A percentile compares a stretch with the other conserved stretches of the same genome.
Evolutionary conservation across 1,139 yeast species (phyloP).

Genomic region (Saccharomyces hybrid): DNA sequence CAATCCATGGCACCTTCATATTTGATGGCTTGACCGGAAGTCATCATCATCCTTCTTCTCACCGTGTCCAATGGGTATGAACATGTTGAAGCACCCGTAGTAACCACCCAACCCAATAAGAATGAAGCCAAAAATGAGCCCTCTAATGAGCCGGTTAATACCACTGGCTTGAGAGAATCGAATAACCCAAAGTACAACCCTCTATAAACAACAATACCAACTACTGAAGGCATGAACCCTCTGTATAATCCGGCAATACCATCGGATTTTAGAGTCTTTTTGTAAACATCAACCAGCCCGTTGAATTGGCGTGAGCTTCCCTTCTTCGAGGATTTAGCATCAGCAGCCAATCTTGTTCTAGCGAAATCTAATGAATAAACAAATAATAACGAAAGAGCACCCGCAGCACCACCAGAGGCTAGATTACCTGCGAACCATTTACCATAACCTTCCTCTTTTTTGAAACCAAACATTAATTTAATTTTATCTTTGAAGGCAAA

Average conservation of each 20-base stretch:
- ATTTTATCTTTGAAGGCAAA: conserved; percentile 79
- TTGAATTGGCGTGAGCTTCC: conserved; percentile 68
- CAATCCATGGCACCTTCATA: conserved; percentile 71
- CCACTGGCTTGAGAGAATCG: conserved; percentile 71
- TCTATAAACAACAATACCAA: conserved; percentile 76
- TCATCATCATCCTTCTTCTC: conserved; percentile 88
- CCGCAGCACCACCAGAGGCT: conserved; percentile 80
- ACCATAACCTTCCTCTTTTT: conserved; percentile 59
- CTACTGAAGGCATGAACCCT: conserved; percentile 78
- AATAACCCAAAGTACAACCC: conserved; percentile 78
- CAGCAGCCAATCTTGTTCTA: conserved; percentile 79
- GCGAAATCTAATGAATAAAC: conserved; percentile 79
- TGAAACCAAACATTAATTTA: conserved; percentile 70
- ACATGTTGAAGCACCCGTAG: conserved; percentile 75
- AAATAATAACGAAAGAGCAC: conserved; percentile 66
- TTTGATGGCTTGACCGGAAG: conserved; percentile 74
- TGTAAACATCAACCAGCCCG: conserved; percentile 72
- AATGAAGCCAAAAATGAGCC: conserved; percentile 67
- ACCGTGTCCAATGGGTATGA: conserved; percentile 79
- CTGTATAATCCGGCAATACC: conserved; percentile 80
- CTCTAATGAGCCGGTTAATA: conserved; percentile 63
- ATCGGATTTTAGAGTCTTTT: conserved; percentile 66
- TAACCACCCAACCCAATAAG: conserved; percentile 73
- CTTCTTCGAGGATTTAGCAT: conserved; percentile 61
- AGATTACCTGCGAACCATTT: conserved; percentile 71